Percentiles rank a stretch among this genome's conserved stretches.
Conservation (phyloP, 108 stramenopile genomes). For the Discostella stelligeroides region DNA sequence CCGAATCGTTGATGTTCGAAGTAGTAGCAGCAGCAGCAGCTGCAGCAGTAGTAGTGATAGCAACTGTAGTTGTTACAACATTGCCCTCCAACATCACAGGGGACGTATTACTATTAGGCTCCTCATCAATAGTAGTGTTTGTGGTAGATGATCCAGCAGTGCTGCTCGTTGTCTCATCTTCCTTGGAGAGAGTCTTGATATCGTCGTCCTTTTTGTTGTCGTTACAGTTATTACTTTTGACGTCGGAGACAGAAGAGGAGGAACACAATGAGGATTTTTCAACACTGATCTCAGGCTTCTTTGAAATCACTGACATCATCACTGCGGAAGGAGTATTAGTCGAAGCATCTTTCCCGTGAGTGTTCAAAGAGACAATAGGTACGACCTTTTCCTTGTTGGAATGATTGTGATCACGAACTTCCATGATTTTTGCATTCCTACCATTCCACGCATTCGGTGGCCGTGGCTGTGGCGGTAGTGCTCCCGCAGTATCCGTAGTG, state of each 20-base stretch:
- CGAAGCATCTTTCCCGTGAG: no score
- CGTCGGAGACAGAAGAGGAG: neutral
- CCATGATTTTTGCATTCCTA: constrained; percentile 34
- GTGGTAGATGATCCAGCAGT: constrained; percentile 43
- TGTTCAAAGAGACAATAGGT: no score
- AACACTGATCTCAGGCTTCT: no score
- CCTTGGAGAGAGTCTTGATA: constrained; percentile 11
- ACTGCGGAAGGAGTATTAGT: no score
- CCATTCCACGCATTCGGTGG: constrained; percentile 43
- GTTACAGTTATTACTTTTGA: constrained; percentile 4
- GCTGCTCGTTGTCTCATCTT: constrained; percentile 42
- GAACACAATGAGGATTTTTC: no score
- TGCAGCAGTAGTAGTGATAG: neutral
- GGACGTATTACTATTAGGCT: neutral
- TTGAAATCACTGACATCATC: no score
- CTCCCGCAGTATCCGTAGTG: constrained; percentile 1
- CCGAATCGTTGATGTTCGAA: neutral
- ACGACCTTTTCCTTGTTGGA: neutral
- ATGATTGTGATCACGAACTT: constrained; percentile 7
- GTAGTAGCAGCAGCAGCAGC: constrained; percentile 3
- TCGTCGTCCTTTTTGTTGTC: constrained; percentile 10
- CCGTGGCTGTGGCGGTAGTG: constrained; percentile 4
- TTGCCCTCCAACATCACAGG: constrained; percentile 6
- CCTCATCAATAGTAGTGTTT: constrained; percentile 24
- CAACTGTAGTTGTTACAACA: constrained; percentile 6